Percentiles rank a stretch among this genome's conserved stretches.
phyloP scores from a whole-genome alignment of 2,329 filamentous ascomycete genomes.

The Meredithiella fracta region DNA sequence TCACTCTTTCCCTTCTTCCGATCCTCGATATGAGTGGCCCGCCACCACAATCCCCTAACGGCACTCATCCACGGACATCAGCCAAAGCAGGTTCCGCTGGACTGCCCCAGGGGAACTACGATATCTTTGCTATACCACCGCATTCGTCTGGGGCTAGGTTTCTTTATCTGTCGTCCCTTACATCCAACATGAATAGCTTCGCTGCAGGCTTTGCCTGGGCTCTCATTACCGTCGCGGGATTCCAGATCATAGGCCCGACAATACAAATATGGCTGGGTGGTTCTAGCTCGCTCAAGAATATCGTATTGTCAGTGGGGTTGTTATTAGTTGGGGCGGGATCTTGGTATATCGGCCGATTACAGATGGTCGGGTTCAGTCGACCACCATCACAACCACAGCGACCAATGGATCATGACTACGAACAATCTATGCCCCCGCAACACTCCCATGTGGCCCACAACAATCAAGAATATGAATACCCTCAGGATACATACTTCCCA shows the following conservation, averaged over 20 bases:
- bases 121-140: constrained; percentile 92
- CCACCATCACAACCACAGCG: constrained; percentile 11
- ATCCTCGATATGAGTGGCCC: constrained; percentile 30
- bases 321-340: constrained; percentile 58
- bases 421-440: constrained; percentile 18
- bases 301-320: constrained; percentile 56
- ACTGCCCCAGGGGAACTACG: constrained; percentile 78
- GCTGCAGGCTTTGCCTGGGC: constrained; percentile 70
- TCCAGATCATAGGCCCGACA: constrained; percentile 55
- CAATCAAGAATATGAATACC: constrained; percentile 13
- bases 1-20: background rate
- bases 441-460: constrained; percentile 16
- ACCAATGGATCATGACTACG: constrained; percentile 7
- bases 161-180: constrained; percentile 80
- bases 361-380: constrained; percentile 19
- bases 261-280: constrained; percentile 56
- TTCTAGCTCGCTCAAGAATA: constrained; percentile 54
- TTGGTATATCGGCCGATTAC: constrained; percentile 42
- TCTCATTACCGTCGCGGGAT: constrained; percentile 55
- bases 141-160: constrained; percentile 81
- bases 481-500: constrained; percentile 23
- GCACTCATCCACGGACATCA: constrained; percentile 49
- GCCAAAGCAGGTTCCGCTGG: constrained; percentile 29
- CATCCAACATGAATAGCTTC: constrained; percentile 79
- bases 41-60: constrained; percentile 73